Evolutionary conservation across 2,329 filamentous ascomycete genomes (phyloP).

Genomic region (Aspergillus tanneri): DNA sequence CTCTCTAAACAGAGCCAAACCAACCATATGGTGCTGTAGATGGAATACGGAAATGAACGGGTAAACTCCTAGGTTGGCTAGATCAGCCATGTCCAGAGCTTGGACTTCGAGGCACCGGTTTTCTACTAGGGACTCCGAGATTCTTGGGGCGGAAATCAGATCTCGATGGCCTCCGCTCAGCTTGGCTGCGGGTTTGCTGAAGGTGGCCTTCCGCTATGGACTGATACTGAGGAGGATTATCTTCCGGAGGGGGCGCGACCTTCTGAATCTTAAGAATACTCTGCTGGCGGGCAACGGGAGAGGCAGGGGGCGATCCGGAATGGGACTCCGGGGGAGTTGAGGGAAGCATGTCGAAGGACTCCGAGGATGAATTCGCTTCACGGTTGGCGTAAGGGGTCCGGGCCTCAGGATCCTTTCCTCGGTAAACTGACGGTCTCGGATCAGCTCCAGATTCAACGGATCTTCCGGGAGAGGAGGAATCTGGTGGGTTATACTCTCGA

Average conservation of each 20-base stretch:
- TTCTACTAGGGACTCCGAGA: slow-evolving; percentile 39
- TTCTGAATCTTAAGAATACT: slow-evolving; percentile 35
- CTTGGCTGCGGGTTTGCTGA: slow-evolving; percentile 12
- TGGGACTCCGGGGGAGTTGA: slow-evolving; percentile 37
- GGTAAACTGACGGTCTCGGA: slow-evolving; percentile 35
- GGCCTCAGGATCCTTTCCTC: slow-evolving; percentile 29
- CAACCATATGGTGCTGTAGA: neutral
- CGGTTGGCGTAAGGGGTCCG: slow-evolving; percentile 23
- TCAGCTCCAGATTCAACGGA: slow-evolving; percentile 39
- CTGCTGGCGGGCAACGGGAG: slow-evolving; percentile 31
- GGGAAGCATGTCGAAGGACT: slow-evolving; percentile 43
- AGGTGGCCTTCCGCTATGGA: slow-evolving; percentile 23
- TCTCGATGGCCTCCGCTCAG: slow-evolving; percentile 24
- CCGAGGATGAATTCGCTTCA: slow-evolving; percentile 32
- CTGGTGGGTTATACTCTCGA: slow-evolving; percentile 49
- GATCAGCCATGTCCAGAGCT: slow-evolving; percentile 8
- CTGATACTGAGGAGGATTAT: slow-evolving; percentile 34
- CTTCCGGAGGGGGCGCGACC: slow-evolving; percentile 24
- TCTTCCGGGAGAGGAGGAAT: slow-evolving; percentile 31
- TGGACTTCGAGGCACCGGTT: slow-evolving; percentile 37
- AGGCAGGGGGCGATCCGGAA: slow-evolving; percentile 34
- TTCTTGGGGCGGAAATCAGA: slow-evolving; percentile 33
- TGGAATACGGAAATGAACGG: neutral
- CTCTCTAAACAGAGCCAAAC: neutral
- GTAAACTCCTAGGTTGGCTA: neutral